phyloP scores from a whole-genome alignment of 2,329 filamentous ascomycete genomes.

The Aplosporella prunicola region DNA sequence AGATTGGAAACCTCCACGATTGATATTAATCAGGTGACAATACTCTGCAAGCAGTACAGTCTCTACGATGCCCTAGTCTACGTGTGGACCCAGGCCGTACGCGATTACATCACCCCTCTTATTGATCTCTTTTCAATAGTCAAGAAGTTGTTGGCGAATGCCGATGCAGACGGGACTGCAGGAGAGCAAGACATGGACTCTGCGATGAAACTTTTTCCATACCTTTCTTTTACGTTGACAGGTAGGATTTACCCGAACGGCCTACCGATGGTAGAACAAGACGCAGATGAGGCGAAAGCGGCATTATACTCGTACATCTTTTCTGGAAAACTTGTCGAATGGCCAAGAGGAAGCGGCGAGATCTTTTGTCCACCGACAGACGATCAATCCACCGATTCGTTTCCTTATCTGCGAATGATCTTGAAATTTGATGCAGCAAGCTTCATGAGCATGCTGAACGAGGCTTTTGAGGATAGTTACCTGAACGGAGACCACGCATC shows the following conservation, averaged over 20 bases:
- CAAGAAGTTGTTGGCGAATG: slow-evolving; percentile 46
- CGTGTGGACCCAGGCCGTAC: slow-evolving; percentile 86
- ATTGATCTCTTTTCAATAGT: slow-evolving; percentile 67
- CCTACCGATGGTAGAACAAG: slow-evolving; percentile 59
- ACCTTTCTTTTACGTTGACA: slow-evolving; percentile 84
- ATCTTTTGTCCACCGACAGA: slow-evolving; percentile 44
- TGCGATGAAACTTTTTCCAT: slow-evolving; percentile 87
- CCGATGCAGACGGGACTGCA: slow-evolving; percentile 44
- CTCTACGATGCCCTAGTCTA: slow-evolving; percentile 94
- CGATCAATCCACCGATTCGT: slow-evolving; percentile 54
- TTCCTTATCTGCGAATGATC: slow-evolving; percentile 75
- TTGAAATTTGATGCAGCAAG: slow-evolving; percentile 83
- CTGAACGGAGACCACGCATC: slow-evolving; percentile 70
- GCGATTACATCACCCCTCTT: slow-evolving; percentile 83
- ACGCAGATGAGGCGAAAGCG: slow-evolving; percentile 68
- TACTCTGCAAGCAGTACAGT: slow-evolving; percentile 80
- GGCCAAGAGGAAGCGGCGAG: slow-evolving; percentile 58
- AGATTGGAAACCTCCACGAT: slow-evolving; percentile 83
- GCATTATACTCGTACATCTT: slow-evolving; percentile 92
- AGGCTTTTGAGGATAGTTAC: slow-evolving; percentile 92
- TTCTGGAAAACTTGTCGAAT: slow-evolving; percentile 65
- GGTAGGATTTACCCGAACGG: slow-evolving; percentile 87
- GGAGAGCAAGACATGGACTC: slow-evolving; percentile 57
- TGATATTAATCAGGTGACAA: slow-evolving; percentile 87
- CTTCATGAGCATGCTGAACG: slow-evolving; percentile 90